phyloP scores from a whole-genome alignment of 2,329 filamentous ascomycete genomes.

The Colletotrichum higginsianum region DNA sequence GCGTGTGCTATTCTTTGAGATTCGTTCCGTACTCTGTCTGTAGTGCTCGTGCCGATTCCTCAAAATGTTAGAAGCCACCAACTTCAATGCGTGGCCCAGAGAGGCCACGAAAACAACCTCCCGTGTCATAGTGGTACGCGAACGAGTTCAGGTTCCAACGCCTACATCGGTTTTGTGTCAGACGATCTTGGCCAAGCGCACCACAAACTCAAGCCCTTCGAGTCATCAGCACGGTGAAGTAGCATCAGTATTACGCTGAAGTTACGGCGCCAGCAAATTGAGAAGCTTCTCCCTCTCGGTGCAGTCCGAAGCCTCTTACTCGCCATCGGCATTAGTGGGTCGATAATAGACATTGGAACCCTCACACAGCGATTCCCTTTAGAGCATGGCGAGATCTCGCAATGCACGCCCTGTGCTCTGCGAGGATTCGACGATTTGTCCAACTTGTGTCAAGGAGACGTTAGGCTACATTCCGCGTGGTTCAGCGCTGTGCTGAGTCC shows the following conservation, averaged over 20 bases:
- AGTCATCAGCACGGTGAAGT: conserved; percentile 25
- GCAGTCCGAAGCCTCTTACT: conserved; percentile 6
- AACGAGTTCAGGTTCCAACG: conserved; percentile 3
- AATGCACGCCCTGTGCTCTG: background rate
- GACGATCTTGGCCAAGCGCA: conserved; percentile 15
- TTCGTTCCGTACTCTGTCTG: background rate
- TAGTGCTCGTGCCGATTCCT: conserved; percentile 19
- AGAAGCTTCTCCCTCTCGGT: conserved; percentile 17
- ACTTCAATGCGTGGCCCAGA: conserved; percentile 1
- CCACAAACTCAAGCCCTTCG: conserved; percentile 2
- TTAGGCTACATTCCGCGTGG: background rate
- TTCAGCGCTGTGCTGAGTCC: conserved; percentile 15
- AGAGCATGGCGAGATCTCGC: conserved; percentile 10
- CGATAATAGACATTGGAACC: conserved; percentile 18
- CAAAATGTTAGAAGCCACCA: background rate
- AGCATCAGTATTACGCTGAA: background rate
- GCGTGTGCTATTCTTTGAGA: background rate
- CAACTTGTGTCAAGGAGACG: background rate
- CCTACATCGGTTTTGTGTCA: background rate
- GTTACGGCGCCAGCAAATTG: background rate
- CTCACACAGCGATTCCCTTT: background rate
- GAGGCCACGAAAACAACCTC: conserved; percentile 10
- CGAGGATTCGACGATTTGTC: background rate
- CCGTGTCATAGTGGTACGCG: conserved; percentile 6
- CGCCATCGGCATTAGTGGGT: conserved; percentile 10